Base-by-base conservation (phyloP, 2,329 filamentous ascomycete genomes). In the Biscogniauxia sp. region DNA sequence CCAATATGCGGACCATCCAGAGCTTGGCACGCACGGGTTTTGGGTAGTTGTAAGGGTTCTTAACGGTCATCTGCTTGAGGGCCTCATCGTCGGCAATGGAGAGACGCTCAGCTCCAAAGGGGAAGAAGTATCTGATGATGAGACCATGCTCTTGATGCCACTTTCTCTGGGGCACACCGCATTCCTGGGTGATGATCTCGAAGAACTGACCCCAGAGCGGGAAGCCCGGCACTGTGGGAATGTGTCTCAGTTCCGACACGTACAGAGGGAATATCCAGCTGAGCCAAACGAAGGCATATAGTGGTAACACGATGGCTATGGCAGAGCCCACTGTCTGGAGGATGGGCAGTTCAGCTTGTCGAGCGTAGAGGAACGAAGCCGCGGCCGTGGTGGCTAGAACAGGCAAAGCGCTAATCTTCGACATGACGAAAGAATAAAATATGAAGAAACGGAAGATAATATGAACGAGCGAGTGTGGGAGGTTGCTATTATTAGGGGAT, bases 101-200 rank as follows among this genome's bases (percentile, higher is more conserved):
- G 8, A 80, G 72, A 49, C 78, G 73, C 66, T 79, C 78, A 23
- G 74, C 71, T 54, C 78, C 78, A 45, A 80, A 76, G 23, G 78
- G 78, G 60, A 80, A 80, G 72, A 77, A 79, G 62, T 80, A 80
- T 57, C 78, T 73, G 56, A 80, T 74, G 53, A 80, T 77, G 28
- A 75, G 72, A 17, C 77, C 78, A 53, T 78, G 70, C 23, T 74
- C 55, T 45, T 73, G 61, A 65, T 80, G 78, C 78, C 78, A 80
- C 60, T 70, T 60, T 51, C 78, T 74, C 59, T 79, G 77, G 17
- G 76, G 72, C 6, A 78, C 69, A 56, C 78, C 78, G 54, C 74
- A 75, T 63, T 80, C 78, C 53, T 72, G 69, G 15, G 69, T 71
- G 61, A 80, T 76, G 63, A 80, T 77, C 17, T 70, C 69, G 54